These are phyloP conservation scores for Fusarium sp. DNA, from an alignment of 2,329 filamentous ascomycete genomes.

Conservation along the genomic window DNA sequence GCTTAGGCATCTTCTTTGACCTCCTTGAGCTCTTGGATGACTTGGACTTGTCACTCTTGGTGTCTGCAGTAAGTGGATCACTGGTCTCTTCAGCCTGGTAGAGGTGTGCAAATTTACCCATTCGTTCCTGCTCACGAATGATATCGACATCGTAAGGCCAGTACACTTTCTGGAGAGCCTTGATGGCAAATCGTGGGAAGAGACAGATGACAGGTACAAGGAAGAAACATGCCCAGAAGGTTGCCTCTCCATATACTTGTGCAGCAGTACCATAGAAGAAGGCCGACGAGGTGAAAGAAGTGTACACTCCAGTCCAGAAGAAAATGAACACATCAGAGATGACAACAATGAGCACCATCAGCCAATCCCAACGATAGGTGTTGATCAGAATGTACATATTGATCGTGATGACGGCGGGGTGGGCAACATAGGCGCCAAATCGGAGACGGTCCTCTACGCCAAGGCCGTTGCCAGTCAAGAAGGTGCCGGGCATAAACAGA, in stretches of 20 bases:
- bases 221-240: conserved; percentile 87
- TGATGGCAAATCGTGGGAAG: conserved; percentile 86
- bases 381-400: conserved; percentile 97
- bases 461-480: conserved; percentile 76
- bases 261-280: conserved; percentile 79
- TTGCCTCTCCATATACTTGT: conserved; percentile 81
- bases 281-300: conserved; percentile 57
- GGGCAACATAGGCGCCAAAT: conserved; percentile 87
- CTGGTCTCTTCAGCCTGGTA: conserved; percentile 48
- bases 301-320: conserved; percentile 94
- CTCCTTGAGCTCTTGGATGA: conserved; percentile 65
- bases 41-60: conserved; percentile 54
- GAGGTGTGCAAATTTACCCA: conserved; percentile 83
- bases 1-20: conserved; percentile 60
- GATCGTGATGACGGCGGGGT: conserved; percentile 85
- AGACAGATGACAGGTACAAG: conserved; percentile 84
- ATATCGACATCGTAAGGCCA: conserved; percentile 95
- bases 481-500: conserved; percentile 74
- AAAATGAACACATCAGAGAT: conserved; percentile 90
- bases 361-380: conserved; percentile 97
- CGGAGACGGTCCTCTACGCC: conserved; percentile 81
- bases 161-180: conserved; percentile 92
- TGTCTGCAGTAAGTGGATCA: conserved; percentile 52
- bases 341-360: conserved; percentile 82
- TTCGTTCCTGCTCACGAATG: conserved; percentile 87